A percentile compares a stretch with the other conserved stretches of the same genome.
Conservation (phyloP, 2,329 filamentous ascomycete species). For the Blastomyces emzantsi region DNA sequence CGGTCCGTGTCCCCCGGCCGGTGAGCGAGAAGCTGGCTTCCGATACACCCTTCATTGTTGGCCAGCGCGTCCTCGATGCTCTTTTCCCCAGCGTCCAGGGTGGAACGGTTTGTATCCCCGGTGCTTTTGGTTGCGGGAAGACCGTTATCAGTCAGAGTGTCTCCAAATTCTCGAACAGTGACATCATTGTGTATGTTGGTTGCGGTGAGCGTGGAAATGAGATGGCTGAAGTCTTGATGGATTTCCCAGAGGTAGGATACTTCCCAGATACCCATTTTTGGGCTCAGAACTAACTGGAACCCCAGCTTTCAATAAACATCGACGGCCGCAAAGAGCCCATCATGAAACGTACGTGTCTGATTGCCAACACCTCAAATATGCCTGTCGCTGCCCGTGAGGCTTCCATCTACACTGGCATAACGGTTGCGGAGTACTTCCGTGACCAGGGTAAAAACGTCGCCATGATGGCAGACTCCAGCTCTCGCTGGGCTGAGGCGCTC, state of each 20-base stretch:
- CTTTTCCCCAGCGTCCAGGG: constrained; percentile 95
- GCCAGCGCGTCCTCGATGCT: constrained; percentile 90
- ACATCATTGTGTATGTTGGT: constrained; percentile 97
- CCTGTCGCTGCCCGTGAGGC: constrained; percentile 96
- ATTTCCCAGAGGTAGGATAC: constrained; percentile 70
- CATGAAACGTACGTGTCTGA: constrained; percentile 98
- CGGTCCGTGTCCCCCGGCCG: constrained; percentile 89
- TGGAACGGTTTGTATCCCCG: constrained; percentile 94
- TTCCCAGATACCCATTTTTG: neutral
- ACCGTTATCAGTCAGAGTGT: constrained; percentile 98
- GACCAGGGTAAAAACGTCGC: constrained; percentile 96
- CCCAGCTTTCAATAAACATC: constrained; percentile 75
- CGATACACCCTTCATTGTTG: constrained; percentile 86
- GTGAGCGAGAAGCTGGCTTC: constrained; percentile 86
- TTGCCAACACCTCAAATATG: constrained; percentile 99
- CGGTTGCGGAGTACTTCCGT: constrained; percentile 91
- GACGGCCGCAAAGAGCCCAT: constrained; percentile 95
- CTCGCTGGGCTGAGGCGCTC: constrained; percentile 95
- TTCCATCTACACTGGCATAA: constrained; percentile 96
- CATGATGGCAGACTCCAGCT: constrained; percentile 99
- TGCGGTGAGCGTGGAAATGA: constrained; percentile 93
- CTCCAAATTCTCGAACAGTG: constrained; percentile 99
- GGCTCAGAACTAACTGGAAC: neutral
- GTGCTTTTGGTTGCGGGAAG: constrained; percentile 98
- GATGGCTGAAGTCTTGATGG: constrained; percentile 99